Base-by-base conservation (phyloP, 1,139 yeast genomes). In the Candida glucosophila region DNA sequence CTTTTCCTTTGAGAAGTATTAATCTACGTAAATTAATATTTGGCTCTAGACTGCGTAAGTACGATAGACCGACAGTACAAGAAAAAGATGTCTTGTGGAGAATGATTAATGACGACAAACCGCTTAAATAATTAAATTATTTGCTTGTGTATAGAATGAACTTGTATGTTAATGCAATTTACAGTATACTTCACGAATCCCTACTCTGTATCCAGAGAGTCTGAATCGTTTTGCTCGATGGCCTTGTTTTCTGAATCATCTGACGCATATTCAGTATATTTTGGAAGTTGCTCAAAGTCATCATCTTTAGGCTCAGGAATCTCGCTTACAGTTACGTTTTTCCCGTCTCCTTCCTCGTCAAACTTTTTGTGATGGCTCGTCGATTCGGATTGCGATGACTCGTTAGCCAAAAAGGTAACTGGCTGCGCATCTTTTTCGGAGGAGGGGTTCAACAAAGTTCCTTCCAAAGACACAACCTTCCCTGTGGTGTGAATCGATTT, bases 381-480 rank as follows among this genome's bases (percentile, higher is more conserved):
- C 3, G 34, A 22, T 5, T 34, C 34, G 12, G 21, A 7, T 8
- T 16, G 8, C 7, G 21, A 19, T 19, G 21, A 19, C 21, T 13
- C 41, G 54, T 3, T 8, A 19, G 13, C 13, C 21, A 19, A 13
- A 7, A 10, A n/a, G 7, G 21, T 19, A 19, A 71, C 66, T 1
- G 79, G 77, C 42, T 68, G 71, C 10, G 68, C 59, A 31, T 69
- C 80, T 32, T 53, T 55, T 36, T 73, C 78, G 22, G 60, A 53
- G n/a, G 76, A 78, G 3, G 81, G 79, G 35, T 60, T 49, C 22
- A 82, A 52, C 35, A 88, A 61, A 0, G 95, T 77, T 10, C 97
- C 97, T 36, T 85, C 94, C 10, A 88, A 68, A 5, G 92, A 78
- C 12, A 86, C 76, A 31, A 85, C 78, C 49, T 77, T 76, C 10